phyloP scores from a whole-genome alignment of 2,329 filamentous ascomycete species.

The Penicillium sp. region DNA sequence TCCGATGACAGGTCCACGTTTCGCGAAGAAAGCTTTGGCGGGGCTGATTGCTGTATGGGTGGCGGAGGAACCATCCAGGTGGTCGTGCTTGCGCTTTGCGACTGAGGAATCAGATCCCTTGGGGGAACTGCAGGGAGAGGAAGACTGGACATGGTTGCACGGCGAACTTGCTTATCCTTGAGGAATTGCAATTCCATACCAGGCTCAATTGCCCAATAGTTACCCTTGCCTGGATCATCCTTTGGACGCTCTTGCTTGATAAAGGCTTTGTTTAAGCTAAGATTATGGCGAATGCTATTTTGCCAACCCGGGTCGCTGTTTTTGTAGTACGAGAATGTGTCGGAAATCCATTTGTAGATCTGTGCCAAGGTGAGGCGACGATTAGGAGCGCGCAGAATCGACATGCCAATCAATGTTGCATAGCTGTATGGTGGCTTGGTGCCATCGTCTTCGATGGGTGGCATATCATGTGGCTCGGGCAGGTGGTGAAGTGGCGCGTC shows the following conservation, averaged over 20 bases:
- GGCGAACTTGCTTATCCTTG: conserved; percentile 71
- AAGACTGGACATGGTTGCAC: conserved; percentile 47
- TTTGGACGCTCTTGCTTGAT: conserved; percentile 94
- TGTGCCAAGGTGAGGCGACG: conserved; percentile 85
- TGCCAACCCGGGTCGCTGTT: conserved; percentile 89
- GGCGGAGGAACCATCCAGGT: conserved; percentile 37
- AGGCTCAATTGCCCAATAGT: conserved; percentile 93
- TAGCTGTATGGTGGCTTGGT: conserved; percentile 90
- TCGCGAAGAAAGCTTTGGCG: conserved; percentile 25
- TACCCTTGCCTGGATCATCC: conserved; percentile 95
- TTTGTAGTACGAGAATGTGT: conserved; percentile 86
- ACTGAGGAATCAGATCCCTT: conserved; percentile 28
- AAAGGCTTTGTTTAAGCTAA: conserved; percentile 95
- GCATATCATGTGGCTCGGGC: conserved; percentile 77
- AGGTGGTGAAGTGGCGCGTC: conserved; percentile 53
- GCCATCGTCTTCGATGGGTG: conserved; percentile 78
- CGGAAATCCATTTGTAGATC: conserved; percentile 99
- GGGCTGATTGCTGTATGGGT: conserved; percentile 11
- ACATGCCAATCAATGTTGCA: conserved; percentile 93
- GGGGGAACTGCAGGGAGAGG: conserved; percentile 37
- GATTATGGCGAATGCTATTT: conserved; percentile 97
- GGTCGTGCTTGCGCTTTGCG: conserved; percentile 32
- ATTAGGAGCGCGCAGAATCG: conserved; percentile 81
- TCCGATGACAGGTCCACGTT: conserved; percentile 68
- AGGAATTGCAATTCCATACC: conserved; percentile 87